Percentiles rank a stretch among this genome's conserved stretches.
These are phyloP conservation scores for Aspergillus awamori DNA, from an alignment of 2,329 filamentous ascomycete genomes.

Conservation along the genomic window DNA sequence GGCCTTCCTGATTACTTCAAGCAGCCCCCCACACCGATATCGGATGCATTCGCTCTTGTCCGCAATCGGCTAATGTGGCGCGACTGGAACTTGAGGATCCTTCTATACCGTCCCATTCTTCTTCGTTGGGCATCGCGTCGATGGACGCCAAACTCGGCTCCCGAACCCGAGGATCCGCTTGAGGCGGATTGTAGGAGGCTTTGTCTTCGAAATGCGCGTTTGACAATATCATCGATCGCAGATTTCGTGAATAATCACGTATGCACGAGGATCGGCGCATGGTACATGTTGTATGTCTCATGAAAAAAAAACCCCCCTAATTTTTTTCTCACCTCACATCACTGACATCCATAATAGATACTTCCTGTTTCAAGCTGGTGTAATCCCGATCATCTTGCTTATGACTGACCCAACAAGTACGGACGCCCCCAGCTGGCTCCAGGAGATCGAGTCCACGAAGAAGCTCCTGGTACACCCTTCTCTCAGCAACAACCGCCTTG, in stretches of 20 bases:
- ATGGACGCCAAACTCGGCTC: slow-evolving; percentile 35
- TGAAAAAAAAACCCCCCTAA: too few relatives aligned
- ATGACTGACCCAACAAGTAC: slow-evolving; percentile 45
- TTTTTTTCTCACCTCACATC: background rate
- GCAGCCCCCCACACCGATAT: slow-evolving; percentile 36
- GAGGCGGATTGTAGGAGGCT: slow-evolving; percentile 43
- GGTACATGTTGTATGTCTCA: slow-evolving; percentile 47
- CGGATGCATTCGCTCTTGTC: slow-evolving; percentile 42
- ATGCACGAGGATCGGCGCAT: slow-evolving; percentile 46
- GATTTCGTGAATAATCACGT: slow-evolving; percentile 46
- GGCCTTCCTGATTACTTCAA: slow-evolving; percentile 46
- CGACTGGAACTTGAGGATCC: slow-evolving; percentile 48
- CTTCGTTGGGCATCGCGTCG: slow-evolving; percentile 44
- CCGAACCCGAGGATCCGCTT: slow-evolving; percentile 37
- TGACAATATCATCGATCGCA: slow-evolving; percentile 47
- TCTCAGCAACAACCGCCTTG: slow-evolving; percentile 43
- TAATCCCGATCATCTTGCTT: slow-evolving; percentile 49
- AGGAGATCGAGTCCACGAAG: slow-evolving; percentile 46
- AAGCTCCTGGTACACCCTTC: slow-evolving; percentile 43
- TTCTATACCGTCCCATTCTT: slow-evolving; percentile 48
- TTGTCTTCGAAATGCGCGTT: slow-evolving; percentile 45
- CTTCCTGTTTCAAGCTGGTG: slow-evolving; percentile 50
- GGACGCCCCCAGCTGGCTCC: slow-evolving; percentile 41
- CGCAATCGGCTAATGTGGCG: slow-evolving; percentile 47
- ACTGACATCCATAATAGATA: slow-evolving; percentile 31